Conservation (phyloP, 2,329 filamentous ascomycete species). For the Coniochaeta sp. region DNA sequence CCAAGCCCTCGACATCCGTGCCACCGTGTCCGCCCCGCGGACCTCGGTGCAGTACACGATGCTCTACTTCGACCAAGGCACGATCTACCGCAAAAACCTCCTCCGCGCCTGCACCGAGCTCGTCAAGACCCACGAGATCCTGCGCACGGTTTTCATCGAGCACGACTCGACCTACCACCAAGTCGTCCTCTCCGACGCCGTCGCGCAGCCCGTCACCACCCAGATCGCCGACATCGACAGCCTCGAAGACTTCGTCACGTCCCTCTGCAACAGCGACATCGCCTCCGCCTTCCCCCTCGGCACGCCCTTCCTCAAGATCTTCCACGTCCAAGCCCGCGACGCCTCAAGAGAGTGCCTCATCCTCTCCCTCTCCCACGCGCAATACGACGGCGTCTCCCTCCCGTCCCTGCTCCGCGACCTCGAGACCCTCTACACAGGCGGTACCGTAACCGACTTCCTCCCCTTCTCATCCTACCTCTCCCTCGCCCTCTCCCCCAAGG, state of each 20-base stretch:
- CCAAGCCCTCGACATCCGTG: constrained; percentile 32
- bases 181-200: constrained; percentile 25
- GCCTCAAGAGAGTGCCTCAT: constrained; percentile 23
- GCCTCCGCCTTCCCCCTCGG: constrained; percentile 27
- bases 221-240: constrained; percentile 15
- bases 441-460: constrained; percentile 16
- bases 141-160: constrained; percentile 29
- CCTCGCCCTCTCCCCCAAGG: constrained; percentile 16
- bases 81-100: constrained; percentile 19
- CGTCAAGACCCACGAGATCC: constrained; percentile 25
- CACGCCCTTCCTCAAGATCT: constrained; percentile 25
- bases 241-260: constrained; percentile 22
- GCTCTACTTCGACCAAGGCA: constrained; percentile 20
- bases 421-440: constrained; percentile 27
- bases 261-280: constrained; percentile 25
- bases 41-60: constrained; percentile 30
- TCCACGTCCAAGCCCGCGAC: constrained; percentile 13
- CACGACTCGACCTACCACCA: constrained; percentile 25
- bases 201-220: constrained; percentile 20
- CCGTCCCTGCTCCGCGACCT: constrained; percentile 32
- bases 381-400: constrained; percentile 39
- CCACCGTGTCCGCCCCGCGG: constrained; percentile 23
- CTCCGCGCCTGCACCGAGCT: constrained; percentile 20
- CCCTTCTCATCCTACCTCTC: constrained; percentile 32
- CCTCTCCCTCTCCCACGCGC: constrained; percentile 37